Base-by-base conservation (phyloP, 225 moss, liverwort and hornwort species). In the Bryum argenteum region DNA sequence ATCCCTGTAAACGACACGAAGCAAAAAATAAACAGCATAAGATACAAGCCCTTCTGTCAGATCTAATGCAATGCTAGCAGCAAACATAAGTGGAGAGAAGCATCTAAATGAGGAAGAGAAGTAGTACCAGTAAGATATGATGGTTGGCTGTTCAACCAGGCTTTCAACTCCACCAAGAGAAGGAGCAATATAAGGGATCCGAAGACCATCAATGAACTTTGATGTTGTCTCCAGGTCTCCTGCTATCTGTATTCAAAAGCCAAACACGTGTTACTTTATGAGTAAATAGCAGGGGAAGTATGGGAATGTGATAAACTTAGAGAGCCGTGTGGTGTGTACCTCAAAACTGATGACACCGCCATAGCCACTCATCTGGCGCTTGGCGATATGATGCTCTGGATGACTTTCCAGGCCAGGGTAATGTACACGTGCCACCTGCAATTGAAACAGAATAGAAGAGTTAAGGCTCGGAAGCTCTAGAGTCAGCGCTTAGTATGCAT, bases 321-420 rank as follows among this genome's bases (percentile, higher is more conserved):
- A 20, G 58, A 45, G 38, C 11, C 9, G 20, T 2, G 14, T 2
- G 63, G 41, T 13, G 19, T 8, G 24, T 71, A 94, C 97, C 97
- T 98, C 97, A 81, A 94, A 98, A 92, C 92, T 98, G 78, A 98
- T 72, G 47, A 98, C 97, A 78, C 97, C 97, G 52, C 97, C 97
- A 70, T 86, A 98, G 73, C 97, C 97, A 81, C 76, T 89, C 97
- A 98, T 98, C 80, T 98, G 97, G 57, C 85, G 89, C 83, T 94
- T 98, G 72, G 97, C 97, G 65, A 98, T 98, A 47, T 87, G 80
- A 72, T 98, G 94, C 88, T 98, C 97, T 80, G 97, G 89, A 83
- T 98, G 97, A 78, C 97, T 98, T 81, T 98, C 97, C 83, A 98
- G 75, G 79, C 97, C 97, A 75, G 94, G 97, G 80, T 98, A 98